phyloP scores from a whole-genome alignment of 805 yeast species.

The Kurtzmaniella cleridarum region DNA sequence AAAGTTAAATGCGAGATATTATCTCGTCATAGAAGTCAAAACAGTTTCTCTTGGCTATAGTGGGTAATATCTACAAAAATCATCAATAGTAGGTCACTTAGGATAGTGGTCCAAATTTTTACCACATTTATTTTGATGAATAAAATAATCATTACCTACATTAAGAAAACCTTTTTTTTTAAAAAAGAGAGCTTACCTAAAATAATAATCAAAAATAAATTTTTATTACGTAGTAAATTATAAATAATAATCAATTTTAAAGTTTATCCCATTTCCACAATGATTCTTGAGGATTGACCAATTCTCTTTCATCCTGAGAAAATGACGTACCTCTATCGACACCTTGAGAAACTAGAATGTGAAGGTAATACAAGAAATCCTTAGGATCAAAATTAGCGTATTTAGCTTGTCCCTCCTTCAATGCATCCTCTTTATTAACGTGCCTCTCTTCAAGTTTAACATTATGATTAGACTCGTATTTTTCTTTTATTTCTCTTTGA shows the following conservation, averaged over 20 bases:
- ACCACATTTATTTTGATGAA: no score
- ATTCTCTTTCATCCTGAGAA: constrained; percentile 20
- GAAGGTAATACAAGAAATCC: constrained; percentile 36
- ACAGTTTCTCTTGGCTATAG: no score
- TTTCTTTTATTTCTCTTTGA: constrained; percentile 30
- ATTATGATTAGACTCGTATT: constrained; percentile 35
- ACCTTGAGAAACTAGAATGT: constrained; percentile 32
- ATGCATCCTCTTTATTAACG: constrained; percentile 23
- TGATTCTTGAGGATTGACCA: constrained; percentile 31
- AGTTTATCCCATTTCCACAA: constrained; percentile 33
- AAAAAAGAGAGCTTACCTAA: no score
- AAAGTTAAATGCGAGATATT: no score
- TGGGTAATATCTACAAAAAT: no score
- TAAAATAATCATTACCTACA: no score
- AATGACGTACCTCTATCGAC: constrained; percentile 32
- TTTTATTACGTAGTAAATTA: no score
- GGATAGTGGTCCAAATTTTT: no score
- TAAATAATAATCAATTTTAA: constrained; percentile 6
- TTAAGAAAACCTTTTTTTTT: no score
- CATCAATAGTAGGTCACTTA: no score
- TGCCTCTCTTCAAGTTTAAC: constrained; percentile 28
- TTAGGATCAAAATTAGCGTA: constrained; percentile 23
- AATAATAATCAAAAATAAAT: no score
- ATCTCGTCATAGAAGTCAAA: no score
- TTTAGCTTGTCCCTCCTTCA: constrained; percentile 23